phyloP scores from a whole-genome alignment of 2,329 filamentous ascomycete species.

The Lachnellula subtilissima region DNA sequence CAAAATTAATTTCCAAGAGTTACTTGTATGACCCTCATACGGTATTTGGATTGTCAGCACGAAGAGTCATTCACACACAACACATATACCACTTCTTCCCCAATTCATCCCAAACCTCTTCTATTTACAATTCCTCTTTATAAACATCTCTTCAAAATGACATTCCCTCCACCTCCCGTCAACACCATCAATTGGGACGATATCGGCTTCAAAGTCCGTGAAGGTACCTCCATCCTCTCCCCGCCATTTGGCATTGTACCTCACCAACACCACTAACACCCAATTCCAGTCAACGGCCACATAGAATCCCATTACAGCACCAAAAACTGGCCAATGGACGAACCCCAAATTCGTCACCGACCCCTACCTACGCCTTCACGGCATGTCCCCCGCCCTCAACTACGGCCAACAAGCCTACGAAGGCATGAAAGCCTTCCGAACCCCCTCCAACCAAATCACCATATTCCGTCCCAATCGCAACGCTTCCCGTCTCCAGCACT shows the following conservation, averaged over 20 bases:
- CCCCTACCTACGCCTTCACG: slow-evolving; percentile 83
- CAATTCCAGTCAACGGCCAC: slow-evolving; percentile 75
- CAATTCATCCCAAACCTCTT: not conserved
- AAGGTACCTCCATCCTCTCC: slow-evolving; percentile 52
- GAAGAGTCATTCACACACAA: too few relatives aligned
- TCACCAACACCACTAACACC: not conserved
- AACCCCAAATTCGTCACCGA: slow-evolving; percentile 73
- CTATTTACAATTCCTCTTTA: not conserved
- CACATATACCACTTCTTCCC: not conserved
- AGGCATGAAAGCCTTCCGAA: slow-evolving; percentile 93
- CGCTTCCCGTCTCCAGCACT: slow-evolving; percentile 78
- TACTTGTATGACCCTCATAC: not conserved
- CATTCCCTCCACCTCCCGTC: slow-evolving; percentile 73
- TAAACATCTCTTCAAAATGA: slow-evolving; percentile 26
- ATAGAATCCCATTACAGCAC: slow-evolving; percentile 80
- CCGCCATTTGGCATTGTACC: not conserved
- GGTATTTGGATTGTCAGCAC: too few relatives aligned
- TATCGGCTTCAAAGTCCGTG: slow-evolving; percentile 86
- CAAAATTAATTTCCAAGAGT: too few relatives aligned
- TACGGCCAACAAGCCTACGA: slow-evolving; percentile 98
- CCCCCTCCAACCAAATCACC: slow-evolving; percentile 65
- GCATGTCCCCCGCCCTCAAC: slow-evolving; percentile 92
- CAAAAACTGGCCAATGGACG: slow-evolving; percentile 71
- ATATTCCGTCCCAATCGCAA: slow-evolving; percentile 88
- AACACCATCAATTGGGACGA: slow-evolving; percentile 87